Conservation (phyloP, 2,329 filamentous ascomycete species). For the Chaetomiaceae sp. region DNA sequence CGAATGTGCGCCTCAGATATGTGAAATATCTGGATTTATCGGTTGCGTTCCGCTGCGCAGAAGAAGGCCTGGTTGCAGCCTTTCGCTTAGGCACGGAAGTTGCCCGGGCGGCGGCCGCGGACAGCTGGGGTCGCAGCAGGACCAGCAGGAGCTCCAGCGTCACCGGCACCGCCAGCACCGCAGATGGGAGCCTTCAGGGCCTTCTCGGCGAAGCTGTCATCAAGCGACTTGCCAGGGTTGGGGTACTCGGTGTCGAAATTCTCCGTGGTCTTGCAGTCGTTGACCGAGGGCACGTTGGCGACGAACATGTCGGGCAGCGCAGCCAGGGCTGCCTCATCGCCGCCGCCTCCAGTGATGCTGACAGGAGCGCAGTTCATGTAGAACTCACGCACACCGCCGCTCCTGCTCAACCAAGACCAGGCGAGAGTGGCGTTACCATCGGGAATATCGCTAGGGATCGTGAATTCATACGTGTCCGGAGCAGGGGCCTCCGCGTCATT, state of each 20-base stretch:
- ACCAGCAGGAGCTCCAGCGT: neutral
- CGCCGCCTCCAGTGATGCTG: conserved; percentile 53
- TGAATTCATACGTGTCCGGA: conserved; percentile 62
- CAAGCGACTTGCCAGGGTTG: conserved; percentile 57
- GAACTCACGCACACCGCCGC: conserved; percentile 92
- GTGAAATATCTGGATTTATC: neutral
- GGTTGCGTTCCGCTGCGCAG: neutral
- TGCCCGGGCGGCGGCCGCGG: conserved; percentile 10
- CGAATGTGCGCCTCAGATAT: conserved; percentile 5
- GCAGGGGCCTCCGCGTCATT: conserved; percentile 41
- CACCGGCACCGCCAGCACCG: conserved; percentile 13
- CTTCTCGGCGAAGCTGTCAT: conserved; percentile 38
- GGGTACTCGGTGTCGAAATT: conserved; percentile 61
- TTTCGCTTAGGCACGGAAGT: conserved; percentile 4
- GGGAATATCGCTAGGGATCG: conserved; percentile 65
- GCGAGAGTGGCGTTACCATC: conserved; percentile 75
- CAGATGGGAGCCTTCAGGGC: neutral
- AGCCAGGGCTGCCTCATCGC: conserved; percentile 50
- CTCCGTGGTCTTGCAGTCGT: conserved; percentile 53
- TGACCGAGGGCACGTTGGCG: conserved; percentile 57
- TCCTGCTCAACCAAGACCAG: conserved; percentile 92
- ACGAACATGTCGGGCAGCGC: conserved; percentile 70
- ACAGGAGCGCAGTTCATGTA: conserved; percentile 95
- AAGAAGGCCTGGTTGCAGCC: neutral
- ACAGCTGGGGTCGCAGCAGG: conserved; percentile 17